phyloP scores from a whole-genome alignment of 1,284 basidiomycete species.

The Filobasidium uniguttulatum region DNA sequence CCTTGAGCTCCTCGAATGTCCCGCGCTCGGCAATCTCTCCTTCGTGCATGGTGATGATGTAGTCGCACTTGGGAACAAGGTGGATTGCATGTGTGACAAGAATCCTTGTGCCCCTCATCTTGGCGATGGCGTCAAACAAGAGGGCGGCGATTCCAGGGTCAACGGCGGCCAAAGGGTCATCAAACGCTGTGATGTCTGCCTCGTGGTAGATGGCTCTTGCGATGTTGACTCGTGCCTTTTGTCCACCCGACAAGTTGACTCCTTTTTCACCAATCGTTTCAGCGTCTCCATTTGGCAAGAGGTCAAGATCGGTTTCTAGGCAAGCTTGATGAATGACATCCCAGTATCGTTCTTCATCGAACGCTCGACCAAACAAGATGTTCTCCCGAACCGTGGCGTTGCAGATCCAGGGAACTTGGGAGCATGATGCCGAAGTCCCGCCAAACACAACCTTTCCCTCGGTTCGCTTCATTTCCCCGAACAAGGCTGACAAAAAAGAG shows the following conservation, averaged over 20 bases:
- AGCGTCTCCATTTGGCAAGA: conserved; percentile 65
- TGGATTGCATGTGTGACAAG: conserved; percentile 45
- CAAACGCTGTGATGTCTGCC: conserved; percentile 72
- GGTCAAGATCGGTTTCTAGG: conserved; percentile 62
- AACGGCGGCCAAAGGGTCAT: conserved; percentile 52
- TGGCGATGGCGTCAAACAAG: conserved; percentile 67
- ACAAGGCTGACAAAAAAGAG: conserved; percentile 47
- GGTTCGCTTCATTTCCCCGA: conserved; percentile 62
- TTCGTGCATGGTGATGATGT: conserved; percentile 43
- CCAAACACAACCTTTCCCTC: conserved; percentile 50
- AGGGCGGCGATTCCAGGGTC: conserved; percentile 35
- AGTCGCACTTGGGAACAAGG: conserved; percentile 37
- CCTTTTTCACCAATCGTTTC: conserved; percentile 85
- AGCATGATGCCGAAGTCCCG: conserved; percentile 57
- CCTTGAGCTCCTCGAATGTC: conserved; percentile 55
- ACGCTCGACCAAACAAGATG: conserved; percentile 68
- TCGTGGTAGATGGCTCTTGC: conserved; percentile 74
- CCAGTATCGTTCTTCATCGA: conserved; percentile 65
- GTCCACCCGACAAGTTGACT: conserved; percentile 46
- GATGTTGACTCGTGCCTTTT: conserved; percentile 55
- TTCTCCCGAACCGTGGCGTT: conserved; percentile 61
- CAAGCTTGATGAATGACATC: conserved; percentile 59
- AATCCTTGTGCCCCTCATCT: conserved; percentile 52
- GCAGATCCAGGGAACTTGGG: conserved; percentile 66
- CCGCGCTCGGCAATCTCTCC: conserved; percentile 64